Percentiles rank a stretch among this genome's conserved stretches.
These are phyloP conservation scores for Cystobasidium tubakii DNA, from an alignment of 768 basidiomycete species.

Conservation along the genomic window DNA sequence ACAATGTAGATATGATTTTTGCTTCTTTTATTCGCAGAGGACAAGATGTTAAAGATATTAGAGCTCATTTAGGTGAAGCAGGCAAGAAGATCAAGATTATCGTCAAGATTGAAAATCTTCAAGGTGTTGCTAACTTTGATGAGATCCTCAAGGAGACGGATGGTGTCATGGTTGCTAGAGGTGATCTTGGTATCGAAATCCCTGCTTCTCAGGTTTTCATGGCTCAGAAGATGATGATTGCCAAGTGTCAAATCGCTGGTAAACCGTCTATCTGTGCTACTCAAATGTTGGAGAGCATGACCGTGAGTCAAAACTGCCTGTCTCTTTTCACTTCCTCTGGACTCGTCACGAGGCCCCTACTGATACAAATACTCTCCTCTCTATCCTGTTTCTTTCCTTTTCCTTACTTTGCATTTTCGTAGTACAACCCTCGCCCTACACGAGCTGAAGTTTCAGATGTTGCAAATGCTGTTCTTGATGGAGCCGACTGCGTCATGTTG, in stretches of 20 bases:
- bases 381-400: background rate
- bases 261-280: slow-evolving; percentile 99
- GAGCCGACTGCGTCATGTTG: slow-evolving; percentile 98
- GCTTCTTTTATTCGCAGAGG: slow-evolving; percentile 97
- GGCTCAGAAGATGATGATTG: slow-evolving; percentile 99
- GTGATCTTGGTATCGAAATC: slow-evolving; percentile 98
- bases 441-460: slow-evolving; percentile 99
- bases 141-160: slow-evolving; percentile 91
- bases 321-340: background rate
- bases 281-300: slow-evolving; percentile 81
- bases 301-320: slow-evolving; percentile 38
- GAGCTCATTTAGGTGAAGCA: slow-evolving; percentile 84
- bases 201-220: slow-evolving; percentile 99
- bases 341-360: too few relatives aligned
- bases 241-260: slow-evolving; percentile 95
- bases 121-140: slow-evolving; percentile 98
- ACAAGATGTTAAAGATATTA: slow-evolving; percentile 88
- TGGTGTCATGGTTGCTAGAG: slow-evolving; percentile 99
- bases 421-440: slow-evolving; percentile 93
- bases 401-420: slow-evolving; percentile 40
- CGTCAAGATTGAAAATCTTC: slow-evolving; percentile 99
- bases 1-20: slow-evolving; percentile 98
- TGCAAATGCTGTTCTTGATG: slow-evolving; percentile 97
- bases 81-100: slow-evolving; percentile 97
- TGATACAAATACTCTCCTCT: background rate